These are phyloP conservation scores for Fomitopsis palustris DNA, from an alignment of 1,284 basidiomycete species.

Conservation along the genomic window DNA sequence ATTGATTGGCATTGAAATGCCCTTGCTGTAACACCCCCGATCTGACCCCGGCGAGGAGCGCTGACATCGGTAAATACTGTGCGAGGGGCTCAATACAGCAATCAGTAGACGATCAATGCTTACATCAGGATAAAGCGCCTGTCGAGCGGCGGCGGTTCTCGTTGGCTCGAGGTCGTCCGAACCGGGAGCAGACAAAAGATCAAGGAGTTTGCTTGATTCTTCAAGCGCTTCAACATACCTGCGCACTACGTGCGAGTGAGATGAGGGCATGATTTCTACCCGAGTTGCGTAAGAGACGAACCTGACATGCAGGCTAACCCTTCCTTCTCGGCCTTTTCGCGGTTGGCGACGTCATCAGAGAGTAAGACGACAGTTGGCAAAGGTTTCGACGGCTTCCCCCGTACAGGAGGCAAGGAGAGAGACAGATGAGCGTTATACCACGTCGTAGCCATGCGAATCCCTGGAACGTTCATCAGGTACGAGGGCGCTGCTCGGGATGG, in stretches of 20 bases:
- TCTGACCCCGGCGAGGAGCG: constrained; percentile 82
- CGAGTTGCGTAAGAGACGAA: constrained; percentile 25
- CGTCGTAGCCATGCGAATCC: constrained; percentile 78
- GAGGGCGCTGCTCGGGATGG: neutral
- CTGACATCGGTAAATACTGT: constrained; percentile 80
- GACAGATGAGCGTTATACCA: constrained; percentile 84
- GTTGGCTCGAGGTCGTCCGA: constrained; percentile 62
- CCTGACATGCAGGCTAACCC: constrained; percentile 68
- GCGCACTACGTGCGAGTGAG: constrained; percentile 44
- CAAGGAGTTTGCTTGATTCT: constrained; percentile 64
- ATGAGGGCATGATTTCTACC: neutral
- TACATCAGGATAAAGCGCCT: constrained; percentile 78
- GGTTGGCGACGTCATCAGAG: constrained; percentile 88
- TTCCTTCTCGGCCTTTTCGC: constrained; percentile 70
- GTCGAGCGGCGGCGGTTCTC: constrained; percentile 46
- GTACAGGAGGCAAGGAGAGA: constrained; percentile 47
- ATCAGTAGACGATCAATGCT: constrained; percentile 14
- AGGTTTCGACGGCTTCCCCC: constrained; percentile 38
- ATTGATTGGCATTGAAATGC: constrained; percentile 93
- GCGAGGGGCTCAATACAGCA: constrained; percentile 1
- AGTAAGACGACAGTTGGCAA: constrained; percentile 74
- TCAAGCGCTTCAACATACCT: constrained; percentile 78
- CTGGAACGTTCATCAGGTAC: constrained; percentile 33
- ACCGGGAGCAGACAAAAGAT: constrained; percentile 72
- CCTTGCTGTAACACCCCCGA: constrained; percentile 86